phyloP scores from a whole-genome alignment of 2,329 filamentous ascomycete species.

The Exserohilum rostratum region DNA sequence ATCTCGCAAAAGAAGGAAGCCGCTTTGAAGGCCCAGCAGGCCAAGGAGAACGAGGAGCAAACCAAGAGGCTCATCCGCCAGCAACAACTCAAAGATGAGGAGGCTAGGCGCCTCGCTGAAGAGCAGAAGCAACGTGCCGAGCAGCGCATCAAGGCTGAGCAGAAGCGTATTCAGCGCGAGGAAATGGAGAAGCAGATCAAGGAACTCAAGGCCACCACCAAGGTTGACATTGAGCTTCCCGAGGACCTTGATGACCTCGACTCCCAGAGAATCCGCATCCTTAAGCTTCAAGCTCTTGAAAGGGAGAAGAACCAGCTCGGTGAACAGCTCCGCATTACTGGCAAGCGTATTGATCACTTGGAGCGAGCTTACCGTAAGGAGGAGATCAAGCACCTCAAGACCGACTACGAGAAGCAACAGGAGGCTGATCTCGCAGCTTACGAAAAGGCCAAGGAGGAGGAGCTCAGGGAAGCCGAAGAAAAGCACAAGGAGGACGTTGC shows the following conservation, averaged over 20 bases:
- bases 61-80: constrained; percentile 84
- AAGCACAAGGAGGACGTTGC: constrained; percentile 94
- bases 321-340: constrained; percentile 87
- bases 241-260: constrained; percentile 76
- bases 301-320: constrained; percentile 97
- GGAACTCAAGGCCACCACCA: constrained; percentile 87
- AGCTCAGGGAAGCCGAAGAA: constrained; percentile 76
- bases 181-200: constrained; percentile 84
- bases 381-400: constrained; percentile 86
- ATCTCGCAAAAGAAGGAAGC: constrained; percentile 98
- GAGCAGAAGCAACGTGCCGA: constrained; percentile 92
- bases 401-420: constrained; percentile 84
- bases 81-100: constrained; percentile 86
- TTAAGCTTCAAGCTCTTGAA: constrained; percentile 95
- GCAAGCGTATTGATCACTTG: constrained; percentile 94
- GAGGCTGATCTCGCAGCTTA: constrained; percentile 79
- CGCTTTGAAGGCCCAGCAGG: constrained; percentile 84
- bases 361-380: constrained; percentile 97
- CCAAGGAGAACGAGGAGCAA: constrained; percentile 90
- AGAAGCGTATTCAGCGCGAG: constrained; percentile 54
- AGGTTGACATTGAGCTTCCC: constrained; percentile 81
- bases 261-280: constrained; percentile 75
- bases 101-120: constrained; percentile 85
- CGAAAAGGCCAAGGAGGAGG: constrained; percentile 77
- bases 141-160: constrained; percentile 73